Conservation (phyloP, 2,329 filamentous ascomycete species). For the Sodiomyces alkalinus region DNA sequence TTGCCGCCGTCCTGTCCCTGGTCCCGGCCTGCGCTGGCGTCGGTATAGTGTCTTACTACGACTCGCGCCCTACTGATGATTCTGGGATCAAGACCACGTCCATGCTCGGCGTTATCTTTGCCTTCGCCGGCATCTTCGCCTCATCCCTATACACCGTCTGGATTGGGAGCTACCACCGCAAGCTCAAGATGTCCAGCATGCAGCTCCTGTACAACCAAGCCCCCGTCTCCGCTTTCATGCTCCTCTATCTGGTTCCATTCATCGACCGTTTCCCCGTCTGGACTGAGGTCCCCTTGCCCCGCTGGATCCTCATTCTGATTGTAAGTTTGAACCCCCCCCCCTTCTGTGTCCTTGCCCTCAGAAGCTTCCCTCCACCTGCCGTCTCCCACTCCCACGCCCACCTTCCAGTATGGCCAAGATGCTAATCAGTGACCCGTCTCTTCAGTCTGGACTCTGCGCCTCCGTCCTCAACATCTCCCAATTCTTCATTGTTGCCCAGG, state of each 20-base stretch:
- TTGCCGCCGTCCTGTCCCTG: slow-evolving; percentile 36
- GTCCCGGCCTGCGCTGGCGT: slow-evolving; percentile 49
- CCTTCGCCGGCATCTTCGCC: slow-evolving; percentile 46
- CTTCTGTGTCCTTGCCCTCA: no score
- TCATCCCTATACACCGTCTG: slow-evolving; percentile 55
- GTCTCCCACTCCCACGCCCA: neutral
- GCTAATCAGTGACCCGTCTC: no score
- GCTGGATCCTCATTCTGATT: slow-evolving; percentile 44
- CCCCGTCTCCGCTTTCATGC: slow-evolving; percentile 43
- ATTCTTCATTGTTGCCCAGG: slow-evolving; percentile 47
- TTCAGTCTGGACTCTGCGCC: slow-evolving; percentile 45
- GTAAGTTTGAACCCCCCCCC: slow-evolving; percentile 22
- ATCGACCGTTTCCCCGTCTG: slow-evolving; percentile 46
- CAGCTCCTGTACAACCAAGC: slow-evolving; percentile 56
- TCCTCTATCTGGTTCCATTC: slow-evolving; percentile 52
- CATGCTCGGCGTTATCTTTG: slow-evolving; percentile 45
- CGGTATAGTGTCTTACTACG: slow-evolving; percentile 52
- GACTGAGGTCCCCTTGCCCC: slow-evolving; percentile 30
- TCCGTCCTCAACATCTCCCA: slow-evolving; percentile 50
- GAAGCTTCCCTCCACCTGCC: no score
- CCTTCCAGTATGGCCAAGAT: slow-evolving; percentile 7
- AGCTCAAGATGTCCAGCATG: slow-evolving; percentile 51
- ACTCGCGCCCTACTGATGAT: slow-evolving; percentile 36
- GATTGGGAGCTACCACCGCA: slow-evolving; percentile 51
- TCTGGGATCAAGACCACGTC: slow-evolving; percentile 38